These are phyloP conservation scores for Cladosporium austrohemisphaericum DNA, from an alignment of 2,329 filamentous ascomycete species.

Conservation along the genomic window DNA sequence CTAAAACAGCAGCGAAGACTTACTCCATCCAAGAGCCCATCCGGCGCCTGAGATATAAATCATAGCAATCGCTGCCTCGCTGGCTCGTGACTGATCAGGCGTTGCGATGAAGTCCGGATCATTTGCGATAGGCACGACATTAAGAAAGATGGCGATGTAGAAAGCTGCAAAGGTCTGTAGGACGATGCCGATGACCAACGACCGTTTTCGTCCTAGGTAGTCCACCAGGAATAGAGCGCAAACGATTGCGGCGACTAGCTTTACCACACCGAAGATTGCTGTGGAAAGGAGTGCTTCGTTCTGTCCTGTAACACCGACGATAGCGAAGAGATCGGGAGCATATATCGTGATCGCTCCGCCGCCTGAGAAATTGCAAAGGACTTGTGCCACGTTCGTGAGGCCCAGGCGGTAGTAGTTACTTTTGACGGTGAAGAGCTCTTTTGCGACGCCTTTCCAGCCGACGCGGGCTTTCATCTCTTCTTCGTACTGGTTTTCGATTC, in stretches of 20 bases:
- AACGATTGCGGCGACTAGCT: conserved; percentile 62
- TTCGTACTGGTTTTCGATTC: conserved; percentile 61
- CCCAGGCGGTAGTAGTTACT: conserved; percentile 70
- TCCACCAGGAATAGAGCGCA: conserved; percentile 77
- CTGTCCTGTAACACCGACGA: conserved; percentile 65
- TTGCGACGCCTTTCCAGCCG: conserved; percentile 58
- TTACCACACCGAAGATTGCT: conserved; percentile 70
- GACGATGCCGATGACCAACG: conserved; percentile 45
- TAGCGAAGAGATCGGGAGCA: conserved; percentile 65
- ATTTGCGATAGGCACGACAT: conserved; percentile 55
- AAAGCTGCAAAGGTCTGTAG: conserved; percentile 48
- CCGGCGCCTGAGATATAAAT: conserved; percentile 56
- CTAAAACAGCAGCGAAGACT: too few species aligned
- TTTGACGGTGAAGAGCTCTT: conserved; percentile 64
- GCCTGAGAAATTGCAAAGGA: conserved; percentile 69
- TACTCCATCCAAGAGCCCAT: conserved; percentile 57
- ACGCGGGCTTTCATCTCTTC: conserved; percentile 67
- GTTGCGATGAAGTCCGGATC: conserved; percentile 48
- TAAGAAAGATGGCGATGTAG: conserved; percentile 49
- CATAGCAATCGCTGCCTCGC: conserved; percentile 56
- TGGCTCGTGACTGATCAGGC: conserved; percentile 49
- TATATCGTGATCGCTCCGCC: conserved; percentile 72
- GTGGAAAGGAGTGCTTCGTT: conserved; percentile 67
- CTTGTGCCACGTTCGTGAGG: conserved; percentile 61
- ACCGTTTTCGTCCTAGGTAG: conserved; percentile 66